A percentile compares a stretch with the other conserved stretches of the same genome.
Conservation (phyloP, 2,329 filamentous ascomycete genomes). For the Clarireedia hainanense region DNA sequence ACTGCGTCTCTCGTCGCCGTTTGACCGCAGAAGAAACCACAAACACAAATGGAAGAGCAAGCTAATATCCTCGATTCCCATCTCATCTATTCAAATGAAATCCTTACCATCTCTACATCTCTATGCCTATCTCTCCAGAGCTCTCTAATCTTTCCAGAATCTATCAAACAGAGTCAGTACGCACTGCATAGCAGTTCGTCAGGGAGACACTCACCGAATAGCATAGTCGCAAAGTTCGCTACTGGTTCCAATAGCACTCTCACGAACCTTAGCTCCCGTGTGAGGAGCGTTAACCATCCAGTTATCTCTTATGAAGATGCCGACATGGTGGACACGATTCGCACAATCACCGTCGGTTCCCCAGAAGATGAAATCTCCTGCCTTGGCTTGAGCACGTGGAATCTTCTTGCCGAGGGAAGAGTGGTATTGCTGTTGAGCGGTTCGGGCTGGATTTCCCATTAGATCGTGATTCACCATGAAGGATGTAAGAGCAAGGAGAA, state of each 20-base stretch:
- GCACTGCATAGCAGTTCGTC: background rate
- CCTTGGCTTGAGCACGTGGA: background rate
- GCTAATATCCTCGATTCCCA: no score
- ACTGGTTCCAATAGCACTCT: background rate
- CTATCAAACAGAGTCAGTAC: background rate
- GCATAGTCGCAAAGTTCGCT: background rate
- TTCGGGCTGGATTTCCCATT: background rate
- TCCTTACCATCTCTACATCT: no score
- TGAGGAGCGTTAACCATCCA: background rate
- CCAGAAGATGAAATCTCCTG: background rate
- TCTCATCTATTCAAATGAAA: no score
- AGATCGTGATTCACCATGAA: background rate
- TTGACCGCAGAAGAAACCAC: no score
- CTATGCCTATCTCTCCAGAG: background rate
- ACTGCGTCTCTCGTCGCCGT: no score
- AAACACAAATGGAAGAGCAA: no score
- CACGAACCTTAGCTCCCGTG: background rate
- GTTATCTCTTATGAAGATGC: background rate
- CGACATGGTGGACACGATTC: background rate
- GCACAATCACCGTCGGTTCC: background rate
- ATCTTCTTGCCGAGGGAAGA: background rate
- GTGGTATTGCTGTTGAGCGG: background rate
- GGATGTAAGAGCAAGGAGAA: background rate
- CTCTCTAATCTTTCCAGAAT: background rate
- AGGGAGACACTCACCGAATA: background rate